Evolutionary conservation across 2,329 filamentous ascomycete genomes (phyloP).

Genomic region (Rhinocladiella similis): DNA sequence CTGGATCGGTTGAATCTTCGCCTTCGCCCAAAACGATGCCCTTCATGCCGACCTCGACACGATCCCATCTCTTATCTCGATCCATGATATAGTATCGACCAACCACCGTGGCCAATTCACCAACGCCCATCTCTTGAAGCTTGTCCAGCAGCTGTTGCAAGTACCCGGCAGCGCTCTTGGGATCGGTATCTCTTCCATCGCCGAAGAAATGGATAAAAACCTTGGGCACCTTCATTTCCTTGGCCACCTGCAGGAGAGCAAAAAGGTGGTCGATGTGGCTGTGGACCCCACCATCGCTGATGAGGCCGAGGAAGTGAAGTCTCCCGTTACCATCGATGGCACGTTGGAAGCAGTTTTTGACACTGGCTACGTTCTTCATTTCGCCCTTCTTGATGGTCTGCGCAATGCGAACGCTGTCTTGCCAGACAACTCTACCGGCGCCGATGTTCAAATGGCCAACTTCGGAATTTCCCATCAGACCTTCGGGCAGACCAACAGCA

Average conservation of each 20-base stretch:
- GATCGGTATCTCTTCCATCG: slow-evolving; percentile 95
- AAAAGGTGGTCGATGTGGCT: slow-evolving; percentile 93
- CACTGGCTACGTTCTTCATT: slow-evolving; percentile 71
- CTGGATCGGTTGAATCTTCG: slow-evolving; percentile 78
- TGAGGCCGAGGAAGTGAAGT: slow-evolving; percentile 85
- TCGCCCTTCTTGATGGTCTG: slow-evolving; percentile 84
- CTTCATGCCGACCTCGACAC: slow-evolving; percentile 85
- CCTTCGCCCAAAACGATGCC: slow-evolving; percentile 84
- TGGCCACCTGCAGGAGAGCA: slow-evolving; percentile 82
- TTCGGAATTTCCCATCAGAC: slow-evolving; percentile 98
- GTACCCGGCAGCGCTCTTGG: slow-evolving; percentile 86
- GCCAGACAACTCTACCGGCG: slow-evolving; percentile 96
- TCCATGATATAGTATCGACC: slow-evolving; percentile 99
- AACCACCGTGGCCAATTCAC: slow-evolving; percentile 88
- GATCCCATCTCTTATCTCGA: slow-evolving; percentile 98
- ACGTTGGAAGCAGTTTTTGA: slow-evolving; percentile 73
- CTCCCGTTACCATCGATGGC: slow-evolving; percentile 88
- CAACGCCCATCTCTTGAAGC: slow-evolving; percentile 78
- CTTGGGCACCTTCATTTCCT: slow-evolving; percentile 80
- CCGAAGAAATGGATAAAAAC: slow-evolving; percentile 99
- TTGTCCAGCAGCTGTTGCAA: slow-evolving; percentile 82
- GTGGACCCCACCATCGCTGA: slow-evolving; percentile 96
- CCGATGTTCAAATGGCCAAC: slow-evolving; percentile 99
- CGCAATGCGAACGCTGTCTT: slow-evolving; percentile 96
- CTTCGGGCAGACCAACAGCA: slow-evolving; percentile 92